Evolutionary conservation across 164 flowering plant genomes (phyloP).

Genomic region (Vitis amurensis): DNA sequence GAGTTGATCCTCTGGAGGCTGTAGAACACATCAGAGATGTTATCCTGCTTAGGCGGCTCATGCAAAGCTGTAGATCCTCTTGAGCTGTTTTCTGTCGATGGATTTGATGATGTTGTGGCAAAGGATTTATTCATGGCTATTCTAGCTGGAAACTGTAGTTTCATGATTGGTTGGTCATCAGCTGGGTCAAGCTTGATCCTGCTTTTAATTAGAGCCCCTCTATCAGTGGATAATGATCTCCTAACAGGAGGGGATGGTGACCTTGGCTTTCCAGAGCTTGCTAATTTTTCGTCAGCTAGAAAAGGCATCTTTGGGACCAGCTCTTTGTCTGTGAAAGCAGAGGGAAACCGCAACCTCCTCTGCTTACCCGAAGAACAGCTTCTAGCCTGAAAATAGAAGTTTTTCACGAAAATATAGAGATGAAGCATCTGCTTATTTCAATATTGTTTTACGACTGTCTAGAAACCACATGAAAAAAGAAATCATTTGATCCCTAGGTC

Average conservation of each 20-base stretch:
- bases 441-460: neutral
- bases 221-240: conserved; percentile 79
- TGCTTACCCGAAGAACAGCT: conserved; percentile 85
- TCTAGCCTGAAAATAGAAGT: conserved; percentile 45
- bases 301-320: conserved; percentile 38
- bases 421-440: neutral
- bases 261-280: conserved; percentile 42
- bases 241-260: conserved; percentile 75
- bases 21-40: conserved; percentile 34
- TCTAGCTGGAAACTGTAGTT: conserved; percentile 48
- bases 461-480: neutral
- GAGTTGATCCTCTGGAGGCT: conserved; percentile 34
- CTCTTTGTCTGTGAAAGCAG: conserved; percentile 54
- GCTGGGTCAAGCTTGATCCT: conserved; percentile 40
- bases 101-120: conserved; percentile 23
- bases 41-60: conserved; percentile 39
- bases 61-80: conserved; percentile 23
- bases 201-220: conserved; percentile 50
- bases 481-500: neutral
- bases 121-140: conserved; percentile 48
- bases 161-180: conserved; percentile 42
- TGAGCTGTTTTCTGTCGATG: conserved; percentile 25
- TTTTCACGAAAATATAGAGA: neutral
- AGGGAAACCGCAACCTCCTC: conserved; percentile 56
- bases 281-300: conserved; percentile 41